These are phyloP conservation scores for Pluteus cervinus DNA, from an alignment of 768 basidiomycete genomes.

Conservation along the genomic window DNA sequence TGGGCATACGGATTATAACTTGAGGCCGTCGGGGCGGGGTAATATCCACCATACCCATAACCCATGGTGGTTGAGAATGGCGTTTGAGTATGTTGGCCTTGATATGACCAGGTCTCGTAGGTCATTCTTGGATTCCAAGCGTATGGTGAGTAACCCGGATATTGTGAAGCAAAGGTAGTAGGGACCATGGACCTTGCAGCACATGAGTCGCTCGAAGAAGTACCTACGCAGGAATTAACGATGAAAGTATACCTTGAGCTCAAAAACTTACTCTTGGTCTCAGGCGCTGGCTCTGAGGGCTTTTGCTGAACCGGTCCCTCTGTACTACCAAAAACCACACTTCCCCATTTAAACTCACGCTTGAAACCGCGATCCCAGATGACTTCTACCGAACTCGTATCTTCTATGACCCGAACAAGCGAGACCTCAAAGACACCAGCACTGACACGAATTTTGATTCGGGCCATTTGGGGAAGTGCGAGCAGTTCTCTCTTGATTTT, in stretches of 20 bases:
- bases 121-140: too few species aligned
- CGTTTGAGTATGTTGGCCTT: conserved; percentile 10
- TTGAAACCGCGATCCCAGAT: conserved; percentile 72
- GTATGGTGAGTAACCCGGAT: conserved; percentile 13
- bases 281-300: conserved; percentile 47
- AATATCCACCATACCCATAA: conserved; percentile 26
- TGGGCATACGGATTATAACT: conserved; percentile 11
- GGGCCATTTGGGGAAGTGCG: conserved; percentile 61
- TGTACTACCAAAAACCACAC: conserved; percentile 70
- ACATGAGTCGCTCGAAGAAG: too few species aligned
- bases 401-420: conserved; percentile 64
- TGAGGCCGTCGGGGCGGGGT: conserved; percentile 11
- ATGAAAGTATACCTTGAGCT: too few species aligned
- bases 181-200: too few species aligned
- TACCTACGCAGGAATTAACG: conserved; percentile 15
- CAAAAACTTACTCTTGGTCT: too few species aligned
- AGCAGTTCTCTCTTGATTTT: conserved; percentile 67
- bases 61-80: too few species aligned
- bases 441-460: conserved; percentile 80
- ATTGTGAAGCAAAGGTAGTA: conserved; percentile 12
- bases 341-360: conserved; percentile 80
- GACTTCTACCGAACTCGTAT: conserved; percentile 68
- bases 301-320: conserved; percentile 70
- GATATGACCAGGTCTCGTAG: too few species aligned
- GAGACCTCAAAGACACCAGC: conserved; percentile 86